Evolutionary conservation across 78 protist genomes (phyloP).

Genomic region (Mantamonas sphyraenae): DNA sequence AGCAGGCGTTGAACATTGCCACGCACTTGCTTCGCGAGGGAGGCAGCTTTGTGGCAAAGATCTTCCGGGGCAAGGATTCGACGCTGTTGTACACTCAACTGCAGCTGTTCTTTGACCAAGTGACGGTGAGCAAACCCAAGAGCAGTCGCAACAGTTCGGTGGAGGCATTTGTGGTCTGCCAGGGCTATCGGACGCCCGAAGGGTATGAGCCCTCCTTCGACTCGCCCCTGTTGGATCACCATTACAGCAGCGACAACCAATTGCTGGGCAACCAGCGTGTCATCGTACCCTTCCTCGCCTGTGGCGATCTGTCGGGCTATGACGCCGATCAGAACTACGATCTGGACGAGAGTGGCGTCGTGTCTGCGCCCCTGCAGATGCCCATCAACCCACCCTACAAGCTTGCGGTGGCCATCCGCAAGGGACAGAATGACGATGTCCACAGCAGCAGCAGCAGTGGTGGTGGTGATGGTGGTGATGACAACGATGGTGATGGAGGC

Average conservation of each 20-base stretch:
- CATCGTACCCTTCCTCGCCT: conserved; percentile 74
- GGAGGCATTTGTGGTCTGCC: conserved; percentile 79
- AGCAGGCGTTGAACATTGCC: conserved; percentile 85
- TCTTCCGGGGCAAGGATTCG: conserved; percentile 87
- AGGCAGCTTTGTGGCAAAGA: conserved; percentile 95
- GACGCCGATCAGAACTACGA: conserved; percentile 59
- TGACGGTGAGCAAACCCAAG: conserved; percentile 81
- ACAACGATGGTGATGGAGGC: no score
- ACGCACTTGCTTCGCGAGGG: conserved; percentile 76
- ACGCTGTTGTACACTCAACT: conserved; percentile 75
- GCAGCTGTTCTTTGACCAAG: conserved; percentile 68
- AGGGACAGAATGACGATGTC: no score
- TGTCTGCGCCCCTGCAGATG: not conserved
- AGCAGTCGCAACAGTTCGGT: conserved; percentile 64
- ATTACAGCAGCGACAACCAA: not conserved
- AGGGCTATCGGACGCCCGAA: conserved; percentile 61
- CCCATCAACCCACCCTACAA: conserved; percentile 13
- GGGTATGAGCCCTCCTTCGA: conserved; percentile 49
- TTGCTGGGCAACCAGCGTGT: conserved; percentile 10
- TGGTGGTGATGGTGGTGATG: no score
- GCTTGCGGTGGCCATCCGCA: not conserved
- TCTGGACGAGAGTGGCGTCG: not conserved
- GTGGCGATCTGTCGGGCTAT: conserved; percentile 74
- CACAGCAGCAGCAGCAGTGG: no score
- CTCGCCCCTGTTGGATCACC: conserved; percentile 8